Evolutionary conservation across 768 basidiomycete species (phyloP), one percentile per base, ranked within the genome.

Genomic region (Mycena epipterygia): DNA sequence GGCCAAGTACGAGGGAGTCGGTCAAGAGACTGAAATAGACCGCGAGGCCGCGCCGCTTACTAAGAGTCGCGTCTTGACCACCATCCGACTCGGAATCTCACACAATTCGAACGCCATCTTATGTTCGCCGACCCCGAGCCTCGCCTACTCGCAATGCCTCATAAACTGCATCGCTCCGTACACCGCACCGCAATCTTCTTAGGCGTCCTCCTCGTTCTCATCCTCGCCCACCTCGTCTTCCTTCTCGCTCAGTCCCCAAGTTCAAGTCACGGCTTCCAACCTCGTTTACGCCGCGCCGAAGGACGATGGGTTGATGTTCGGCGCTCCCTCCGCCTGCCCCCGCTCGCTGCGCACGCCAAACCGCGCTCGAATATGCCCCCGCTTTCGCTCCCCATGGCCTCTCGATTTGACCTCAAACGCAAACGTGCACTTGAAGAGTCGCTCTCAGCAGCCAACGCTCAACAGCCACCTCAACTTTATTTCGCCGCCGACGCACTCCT

Each of bases 241-340:
- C 74, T 72, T 25, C 61, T 73, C 14, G 59, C 58, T 12, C 56
- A 65, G 14, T 39, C 66, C 9, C 44, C n/a, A n/a, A n/a, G n/a
- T n/a, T n/a, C n/a, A n/a, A 46, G n/a, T 64, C 35, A 62, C 48
- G n/a, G n/a, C 2, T 27, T 48, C 56, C 52, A n/a, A 25, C 37
- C 59, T 41, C 57, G 53, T 39, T 35, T 42, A 70, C 65, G 53
- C n/a, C n/a, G n/a, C 67, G 59, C 80, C 67, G 72, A 77, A 44
- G 82, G 82, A 35, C 79, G 80, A 70, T 83, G 82, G 82, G 56
- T 71, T 39, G 72, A 68, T 32, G 76, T 83, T 27, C 77, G 81
- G 9, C 66, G 71, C 5, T 79, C 82, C 32, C 73, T 83, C 11
- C 74, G 74, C 58, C 77, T 83, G 16, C 75, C 77, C 0, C 76